These are phyloP conservation scores for Globisporangium alternatum DNA, from an alignment of 352 stramenopile species.

Conservation along the genomic window DNA sequence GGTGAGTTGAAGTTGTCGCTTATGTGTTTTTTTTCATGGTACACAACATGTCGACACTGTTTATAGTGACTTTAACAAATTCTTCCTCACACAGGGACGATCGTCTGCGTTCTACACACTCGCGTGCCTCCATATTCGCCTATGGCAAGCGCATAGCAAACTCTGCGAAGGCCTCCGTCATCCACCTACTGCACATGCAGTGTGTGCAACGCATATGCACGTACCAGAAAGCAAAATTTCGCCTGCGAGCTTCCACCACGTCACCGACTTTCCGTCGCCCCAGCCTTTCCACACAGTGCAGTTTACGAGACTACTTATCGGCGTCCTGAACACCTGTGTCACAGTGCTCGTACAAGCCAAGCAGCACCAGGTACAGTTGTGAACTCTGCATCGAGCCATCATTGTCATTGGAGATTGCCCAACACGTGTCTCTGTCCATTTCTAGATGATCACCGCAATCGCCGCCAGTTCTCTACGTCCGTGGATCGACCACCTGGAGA, in stretches of 20 bases:
- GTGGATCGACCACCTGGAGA: constrained; percentile 60
- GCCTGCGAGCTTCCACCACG: constrained; percentile 16
- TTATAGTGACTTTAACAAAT: background rate
- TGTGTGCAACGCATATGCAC: constrained; percentile 8
- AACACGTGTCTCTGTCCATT: background rate
- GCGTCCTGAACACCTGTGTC: constrained; percentile 37
- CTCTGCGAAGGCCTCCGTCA: constrained; percentile 22
- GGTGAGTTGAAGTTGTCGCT: constrained; percentile 19
- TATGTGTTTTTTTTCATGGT: background rate
- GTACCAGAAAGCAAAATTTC: constrained; percentile 12
- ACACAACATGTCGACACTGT: background rate
- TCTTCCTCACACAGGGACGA: constrained; percentile 2
- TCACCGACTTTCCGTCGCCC: constrained; percentile 44
- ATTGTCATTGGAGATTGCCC: background rate
- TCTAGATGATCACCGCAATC: constrained; percentile 25
- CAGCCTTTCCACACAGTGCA: constrained; percentile 34
- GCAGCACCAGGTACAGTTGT: constrained; percentile 29
- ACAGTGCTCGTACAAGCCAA: constrained; percentile 30
- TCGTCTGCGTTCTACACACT: constrained; percentile 34
- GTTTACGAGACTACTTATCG: constrained; percentile 49
- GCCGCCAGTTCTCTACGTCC: constrained; percentile 23
- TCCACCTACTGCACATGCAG: background rate
- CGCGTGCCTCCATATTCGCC: constrained; percentile 43
- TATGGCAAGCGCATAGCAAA: constrained; percentile 41
- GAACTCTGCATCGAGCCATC: too few relatives aligned